A percentile compares a stretch with the other conserved stretches of the same genome.
Evolutionary conservation across 352 stramenopile species (phyloP).

Genomic region (Pythium guiyangense): DNA sequence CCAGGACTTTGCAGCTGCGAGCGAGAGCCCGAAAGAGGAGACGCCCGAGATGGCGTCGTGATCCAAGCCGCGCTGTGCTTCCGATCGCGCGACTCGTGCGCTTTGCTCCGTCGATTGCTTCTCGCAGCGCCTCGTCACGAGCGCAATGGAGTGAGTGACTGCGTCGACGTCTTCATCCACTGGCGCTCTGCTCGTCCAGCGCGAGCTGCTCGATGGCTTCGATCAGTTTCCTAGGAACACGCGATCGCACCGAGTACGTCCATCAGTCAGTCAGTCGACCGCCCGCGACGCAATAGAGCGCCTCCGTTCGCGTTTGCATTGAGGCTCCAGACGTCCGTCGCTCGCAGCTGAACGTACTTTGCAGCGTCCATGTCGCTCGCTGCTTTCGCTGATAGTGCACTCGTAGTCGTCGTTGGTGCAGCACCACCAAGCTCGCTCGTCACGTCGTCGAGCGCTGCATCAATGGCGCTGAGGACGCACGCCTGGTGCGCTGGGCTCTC

Average conservation of each 20-base stretch:
- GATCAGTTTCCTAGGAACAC: constrained; percentile 22
- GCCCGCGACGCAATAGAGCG: constrained; percentile 2
- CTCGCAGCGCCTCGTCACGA: not conserved
- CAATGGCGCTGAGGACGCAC: not conserved
- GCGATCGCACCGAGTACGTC: not conserved
- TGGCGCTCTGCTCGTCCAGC: constrained; percentile 9
- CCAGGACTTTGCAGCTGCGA: constrained; percentile 18
- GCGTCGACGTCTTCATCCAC: not conserved
- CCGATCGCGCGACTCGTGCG: not conserved
- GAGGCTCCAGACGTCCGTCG: not conserved
- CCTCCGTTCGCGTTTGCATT: not conserved
- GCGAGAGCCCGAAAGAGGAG: not conserved
- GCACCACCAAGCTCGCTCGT: not conserved
- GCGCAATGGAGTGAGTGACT: not conserved
- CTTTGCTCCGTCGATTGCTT: not conserved
- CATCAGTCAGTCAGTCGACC: constrained; percentile 1
- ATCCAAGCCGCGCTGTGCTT: not conserved
- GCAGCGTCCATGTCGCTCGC: constrained; percentile 29
- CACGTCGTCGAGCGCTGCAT: constrained; percentile 2
- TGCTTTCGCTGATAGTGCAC: constrained; percentile 34
- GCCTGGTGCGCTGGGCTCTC: not conserved
- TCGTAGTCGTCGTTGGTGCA: not conserved
- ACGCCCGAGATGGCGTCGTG: constrained; percentile 9
- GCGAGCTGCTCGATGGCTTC: constrained; percentile 36
- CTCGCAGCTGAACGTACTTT: constrained; percentile 23